Conservation (phyloP, 768 basidiomycete species). For the Panellus pusillus region DNA sequence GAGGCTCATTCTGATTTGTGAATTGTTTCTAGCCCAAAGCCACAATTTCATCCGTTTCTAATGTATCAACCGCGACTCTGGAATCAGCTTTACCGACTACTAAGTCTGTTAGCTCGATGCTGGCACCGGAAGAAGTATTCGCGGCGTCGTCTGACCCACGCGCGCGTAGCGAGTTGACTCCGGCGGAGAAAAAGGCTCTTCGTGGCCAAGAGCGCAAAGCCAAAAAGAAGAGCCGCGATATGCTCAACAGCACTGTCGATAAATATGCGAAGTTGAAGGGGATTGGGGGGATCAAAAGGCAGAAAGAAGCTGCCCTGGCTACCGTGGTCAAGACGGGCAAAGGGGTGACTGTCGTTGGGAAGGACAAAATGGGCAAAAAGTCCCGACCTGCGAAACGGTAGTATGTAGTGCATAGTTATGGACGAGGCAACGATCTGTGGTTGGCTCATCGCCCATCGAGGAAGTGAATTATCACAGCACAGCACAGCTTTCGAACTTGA, state of each 20-base stretch:
- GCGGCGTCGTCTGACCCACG: slow-evolving; percentile 58
- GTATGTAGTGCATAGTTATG: background rate
- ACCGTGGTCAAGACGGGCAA: slow-evolving; percentile 81
- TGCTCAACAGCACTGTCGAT: slow-evolving; percentile 63
- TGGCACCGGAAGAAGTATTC: slow-evolving; percentile 93
- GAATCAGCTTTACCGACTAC: slow-evolving; percentile 91
- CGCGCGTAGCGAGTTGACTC: slow-evolving; percentile 79
- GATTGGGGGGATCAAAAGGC: slow-evolving; percentile 62
- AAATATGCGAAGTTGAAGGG: slow-evolving; percentile 59
- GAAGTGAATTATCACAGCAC: no score
- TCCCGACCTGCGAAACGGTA: slow-evolving; percentile 22
- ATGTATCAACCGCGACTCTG: slow-evolving; percentile 76
- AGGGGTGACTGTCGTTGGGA: slow-evolving; percentile 87
- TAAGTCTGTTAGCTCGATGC: slow-evolving; percentile 70
- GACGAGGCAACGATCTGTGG: no score
- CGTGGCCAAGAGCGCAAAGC: slow-evolving; percentile 70
- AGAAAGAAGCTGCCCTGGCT: slow-evolving; percentile 83
- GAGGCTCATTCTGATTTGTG: background rate
- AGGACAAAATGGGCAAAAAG: slow-evolving; percentile 44
- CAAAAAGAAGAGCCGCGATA: slow-evolving; percentile 66
- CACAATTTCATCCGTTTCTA: slow-evolving; percentile 78
- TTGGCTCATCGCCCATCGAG: no score
- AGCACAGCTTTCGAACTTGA: no score
- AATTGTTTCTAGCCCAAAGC: slow-evolving; percentile 71
- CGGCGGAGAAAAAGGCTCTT: slow-evolving; percentile 73